These are phyloP conservation scores for Hemileia vastatrix DNA, from an alignment of 1,284 basidiomycete genomes.

Conservation along the genomic window DNA sequence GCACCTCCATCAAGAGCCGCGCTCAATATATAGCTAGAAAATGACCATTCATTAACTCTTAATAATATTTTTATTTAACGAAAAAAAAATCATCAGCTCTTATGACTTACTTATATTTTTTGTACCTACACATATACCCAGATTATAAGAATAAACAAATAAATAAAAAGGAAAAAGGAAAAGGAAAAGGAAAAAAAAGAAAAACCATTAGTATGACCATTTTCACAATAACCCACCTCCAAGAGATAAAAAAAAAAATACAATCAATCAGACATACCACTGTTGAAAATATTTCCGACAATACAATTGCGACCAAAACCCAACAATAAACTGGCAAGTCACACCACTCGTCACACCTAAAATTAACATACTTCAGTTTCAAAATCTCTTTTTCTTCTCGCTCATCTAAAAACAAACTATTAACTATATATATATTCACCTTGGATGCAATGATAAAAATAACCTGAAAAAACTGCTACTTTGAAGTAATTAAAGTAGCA, in stretches of 20 bases:
- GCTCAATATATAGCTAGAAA: constrained; percentile 17
- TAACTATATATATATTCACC: neutral
- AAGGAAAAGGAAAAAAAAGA: too few relatives aligned
- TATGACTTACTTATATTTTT: constrained; percentile 20
- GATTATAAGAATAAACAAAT: neutral
- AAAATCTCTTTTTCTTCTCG: neutral
- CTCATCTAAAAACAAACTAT: neutral
- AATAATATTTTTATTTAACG: neutral
- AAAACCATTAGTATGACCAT: too few relatives aligned
- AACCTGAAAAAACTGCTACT: constrained; percentile 15
- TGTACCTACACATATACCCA: constrained; percentile 5
- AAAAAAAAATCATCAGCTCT: too few relatives aligned
- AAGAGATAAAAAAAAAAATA: too few relatives aligned
- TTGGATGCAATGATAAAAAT: constrained; percentile 19
- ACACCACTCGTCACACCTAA: constrained; percentile 20
- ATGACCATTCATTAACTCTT: neutral
- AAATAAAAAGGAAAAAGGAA: too few relatives aligned
- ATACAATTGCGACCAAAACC: constrained; percentile 18
- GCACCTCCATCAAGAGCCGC: constrained; percentile 23
- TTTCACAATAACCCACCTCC: too few relatives aligned
- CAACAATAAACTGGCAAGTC: constrained; percentile 12
- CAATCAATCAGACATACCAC: neutral
- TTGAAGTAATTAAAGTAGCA: constrained; percentile 10
- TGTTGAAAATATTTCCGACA: constrained; percentile 13
- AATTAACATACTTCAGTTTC: too few relatives aligned